phyloP scores from a whole-genome alignment of 345 rosid species.

The Corchorus olitorius region DNA sequence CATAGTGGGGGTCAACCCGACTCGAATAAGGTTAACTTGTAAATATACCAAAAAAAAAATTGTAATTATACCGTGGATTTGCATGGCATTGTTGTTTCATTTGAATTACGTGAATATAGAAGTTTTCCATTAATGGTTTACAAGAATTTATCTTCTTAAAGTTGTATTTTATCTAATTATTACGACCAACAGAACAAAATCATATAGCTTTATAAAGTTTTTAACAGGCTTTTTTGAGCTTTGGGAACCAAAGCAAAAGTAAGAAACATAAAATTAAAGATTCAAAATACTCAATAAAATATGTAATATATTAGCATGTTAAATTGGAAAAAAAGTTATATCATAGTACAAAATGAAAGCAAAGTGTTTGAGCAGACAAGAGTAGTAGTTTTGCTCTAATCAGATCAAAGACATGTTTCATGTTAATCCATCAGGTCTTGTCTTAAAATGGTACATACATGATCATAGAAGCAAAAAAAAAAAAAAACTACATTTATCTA shows the following conservation, averaged over 20 bases:
- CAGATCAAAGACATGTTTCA: neutral
- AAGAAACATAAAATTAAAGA: neutral
- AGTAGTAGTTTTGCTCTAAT: neutral
- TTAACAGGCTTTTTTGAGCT: too few species aligned
- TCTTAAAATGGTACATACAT: neutral
- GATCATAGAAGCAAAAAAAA: neutral
- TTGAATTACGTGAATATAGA: too few species aligned
- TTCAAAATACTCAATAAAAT: neutral
- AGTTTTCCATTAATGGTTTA: neutral
- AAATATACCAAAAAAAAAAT: too few species aligned
- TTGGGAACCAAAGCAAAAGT: neutral
- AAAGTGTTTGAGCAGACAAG: neutral
- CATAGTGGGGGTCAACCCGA: too few species aligned
- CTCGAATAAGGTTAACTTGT: too few species aligned
- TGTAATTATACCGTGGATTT: too few species aligned
- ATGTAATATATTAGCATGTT: neutral
- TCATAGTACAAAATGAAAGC: neutral
- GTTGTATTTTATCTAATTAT: too few species aligned
- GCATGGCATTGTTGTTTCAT: too few species aligned
- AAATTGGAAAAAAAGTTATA: neutral
- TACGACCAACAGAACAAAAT: too few species aligned
- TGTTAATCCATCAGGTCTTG: neutral
- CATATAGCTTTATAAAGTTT: too few species aligned
- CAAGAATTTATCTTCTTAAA: too few species aligned
- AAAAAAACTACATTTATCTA: neutral